Conservation (phyloP, 2,329 filamentous ascomycete genomes). For the Penicillium verrucosum region DNA sequence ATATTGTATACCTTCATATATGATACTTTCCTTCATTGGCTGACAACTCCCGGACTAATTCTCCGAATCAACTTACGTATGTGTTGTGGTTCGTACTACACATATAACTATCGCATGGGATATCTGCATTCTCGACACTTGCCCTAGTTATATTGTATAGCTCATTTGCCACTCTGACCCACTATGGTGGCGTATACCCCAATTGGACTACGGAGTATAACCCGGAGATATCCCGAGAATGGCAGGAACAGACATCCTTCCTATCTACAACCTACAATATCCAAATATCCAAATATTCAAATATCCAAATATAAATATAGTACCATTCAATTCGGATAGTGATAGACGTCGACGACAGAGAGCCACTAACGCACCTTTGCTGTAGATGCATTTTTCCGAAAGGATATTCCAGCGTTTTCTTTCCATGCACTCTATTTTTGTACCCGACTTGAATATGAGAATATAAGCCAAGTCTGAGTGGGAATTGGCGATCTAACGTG, state of each 20-base stretch:
- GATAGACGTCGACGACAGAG: background rate
- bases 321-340: background rate
- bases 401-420: background rate
- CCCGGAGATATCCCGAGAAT: background rate
- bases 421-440: background rate
- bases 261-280: background rate
- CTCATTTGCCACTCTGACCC: background rate
- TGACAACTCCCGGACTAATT: too few species aligned
- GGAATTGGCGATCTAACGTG: background rate
- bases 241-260: background rate
- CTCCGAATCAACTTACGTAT: too few species aligned
- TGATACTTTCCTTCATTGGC: too few species aligned
- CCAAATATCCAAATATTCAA: background rate
- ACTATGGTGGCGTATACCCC: background rate
- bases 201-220: too few species aligned
- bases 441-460: too few species aligned
- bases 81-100: too few species aligned
- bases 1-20: background rate
- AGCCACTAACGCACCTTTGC: background rate
- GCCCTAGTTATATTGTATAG: background rate
- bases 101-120: background rate
- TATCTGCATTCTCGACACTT: background rate
- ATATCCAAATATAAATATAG: background rate
- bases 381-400: background rate
- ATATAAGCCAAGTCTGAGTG: background rate